A percentile compares a stretch with the other conserved stretches of the same genome.
phyloP scores from a whole-genome alignment of 2,329 filamentous ascomycete species.

The Talaromyces marneffei region DNA sequence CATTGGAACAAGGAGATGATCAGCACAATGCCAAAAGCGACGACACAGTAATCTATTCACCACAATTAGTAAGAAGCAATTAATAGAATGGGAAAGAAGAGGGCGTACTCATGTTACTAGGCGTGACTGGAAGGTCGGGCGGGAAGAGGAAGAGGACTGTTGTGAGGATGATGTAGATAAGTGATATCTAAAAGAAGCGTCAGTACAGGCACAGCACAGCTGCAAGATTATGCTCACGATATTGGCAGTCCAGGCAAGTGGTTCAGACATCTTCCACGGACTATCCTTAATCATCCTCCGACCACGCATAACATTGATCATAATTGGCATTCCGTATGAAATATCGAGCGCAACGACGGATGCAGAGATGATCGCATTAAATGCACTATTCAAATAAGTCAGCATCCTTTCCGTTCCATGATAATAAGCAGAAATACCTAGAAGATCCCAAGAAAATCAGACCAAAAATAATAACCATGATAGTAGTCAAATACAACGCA shows the following conservation, averaged over 20 bases:
- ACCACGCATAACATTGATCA: conserved; percentile 62
- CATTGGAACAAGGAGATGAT: conserved; percentile 54
- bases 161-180: conserved; percentile 63
- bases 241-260: conserved; percentile 57
- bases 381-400: conserved; percentile 48
- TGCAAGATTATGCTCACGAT: too few relatives aligned
- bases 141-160: conserved; percentile 72
- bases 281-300: conserved; percentile 59
- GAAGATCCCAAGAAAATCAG: conserved; percentile 63
- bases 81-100: not conserved
- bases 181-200: conserved; percentile 43
- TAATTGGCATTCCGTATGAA: conserved; percentile 68
- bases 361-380: conserved; percentile 65
- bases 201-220: not conserved
- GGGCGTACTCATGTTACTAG: conserved; percentile 61
- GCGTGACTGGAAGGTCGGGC: conserved; percentile 58
- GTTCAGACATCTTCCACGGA: conserved; percentile 51
- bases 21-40: conserved; percentile 54
- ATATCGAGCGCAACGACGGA: conserved; percentile 67
- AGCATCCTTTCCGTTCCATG: not conserved
- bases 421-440: conserved; percentile 19
- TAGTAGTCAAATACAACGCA: conserved; percentile 55
- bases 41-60: conserved; percentile 39
- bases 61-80: not conserved
- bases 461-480: conserved; percentile 61